These are phyloP conservation scores for Prunus fruticosa DNA, from an alignment of 306 rosid genomes.

Conservation along the genomic window DNA sequence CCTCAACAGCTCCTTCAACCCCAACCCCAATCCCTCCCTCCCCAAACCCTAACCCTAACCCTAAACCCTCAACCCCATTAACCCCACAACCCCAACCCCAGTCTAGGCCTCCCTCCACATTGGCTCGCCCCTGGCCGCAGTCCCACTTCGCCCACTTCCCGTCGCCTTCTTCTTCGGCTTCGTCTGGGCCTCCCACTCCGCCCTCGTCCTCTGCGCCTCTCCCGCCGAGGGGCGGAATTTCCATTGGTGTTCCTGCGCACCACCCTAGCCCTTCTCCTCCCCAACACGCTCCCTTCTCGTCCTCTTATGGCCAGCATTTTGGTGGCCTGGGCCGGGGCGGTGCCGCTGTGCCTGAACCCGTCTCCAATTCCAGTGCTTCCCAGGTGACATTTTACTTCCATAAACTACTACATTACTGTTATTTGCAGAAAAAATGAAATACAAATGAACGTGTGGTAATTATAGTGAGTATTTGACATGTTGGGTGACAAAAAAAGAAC, in stretches of 20 bases:
- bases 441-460: neutral
- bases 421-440: neutral
- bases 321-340: constrained; percentile 71
- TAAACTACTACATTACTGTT: neutral
- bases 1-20: constrained; percentile 24
- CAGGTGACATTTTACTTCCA: constrained; percentile 39
- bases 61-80: constrained; percentile 31
- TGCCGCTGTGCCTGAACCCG: constrained; percentile 42
- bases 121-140: constrained; percentile 49
- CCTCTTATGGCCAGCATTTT: constrained; percentile 77
- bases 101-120: constrained; percentile 51
- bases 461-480: neutral
- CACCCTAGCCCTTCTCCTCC: constrained; percentile 43
- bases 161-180: constrained; percentile 38
- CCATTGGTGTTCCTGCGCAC: constrained; percentile 81
- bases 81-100: constrained; percentile 27
- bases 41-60: constrained; percentile 45
- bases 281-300: constrained; percentile 47
- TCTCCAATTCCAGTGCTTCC: constrained; percentile 48
- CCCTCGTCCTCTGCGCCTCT: constrained; percentile 37
- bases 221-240: constrained; percentile 59
- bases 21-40: constrained; percentile 7
- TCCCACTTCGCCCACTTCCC: constrained; percentile 55
- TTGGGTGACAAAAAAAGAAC: neutral
- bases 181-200: constrained; percentile 37